Conservation (phyloP, 768 basidiomycete species). For the Suillus luteus region DNA sequence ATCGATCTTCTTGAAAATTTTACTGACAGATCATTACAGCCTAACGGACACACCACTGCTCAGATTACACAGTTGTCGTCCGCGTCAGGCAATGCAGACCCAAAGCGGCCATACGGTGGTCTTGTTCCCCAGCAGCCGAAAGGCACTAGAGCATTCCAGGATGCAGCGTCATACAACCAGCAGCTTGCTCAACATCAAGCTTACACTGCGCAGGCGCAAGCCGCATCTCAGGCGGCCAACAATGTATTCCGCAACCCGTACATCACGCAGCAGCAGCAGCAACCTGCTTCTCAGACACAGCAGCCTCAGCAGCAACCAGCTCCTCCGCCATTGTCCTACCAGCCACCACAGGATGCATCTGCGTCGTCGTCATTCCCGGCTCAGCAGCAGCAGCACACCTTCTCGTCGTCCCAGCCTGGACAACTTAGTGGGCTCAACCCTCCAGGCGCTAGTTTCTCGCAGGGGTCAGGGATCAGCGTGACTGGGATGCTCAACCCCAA, state of each 20-base stretch:
- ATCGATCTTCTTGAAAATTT: constrained; percentile 9
- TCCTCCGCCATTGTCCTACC: constrained; percentile 22
- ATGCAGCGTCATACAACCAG: constrained; percentile 93
- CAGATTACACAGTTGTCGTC: constrained; percentile 34
- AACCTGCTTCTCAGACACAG: constrained; percentile 35
- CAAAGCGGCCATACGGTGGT: constrained; percentile 92
- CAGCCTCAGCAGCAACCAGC: constrained; percentile 35
- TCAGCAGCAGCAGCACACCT: constrained; percentile 30
- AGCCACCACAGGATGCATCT: constrained; percentile 19
- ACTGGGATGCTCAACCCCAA: constrained; percentile 43
- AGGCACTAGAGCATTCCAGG: constrained; percentile 82
- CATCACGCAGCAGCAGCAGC: constrained; percentile 47
- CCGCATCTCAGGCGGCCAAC: constrained; percentile 69
- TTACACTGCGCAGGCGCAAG: constrained; percentile 85
- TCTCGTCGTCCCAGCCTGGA: constrained; percentile 25
- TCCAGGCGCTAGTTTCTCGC: constrained; percentile 19
- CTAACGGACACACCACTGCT: constrained; percentile 45
- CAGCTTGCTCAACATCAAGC: constrained; percentile 94
- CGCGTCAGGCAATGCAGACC: constrained; percentile 46
- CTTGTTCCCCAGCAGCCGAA: constrained; percentile 88
- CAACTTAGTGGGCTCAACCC: constrained; percentile 21
- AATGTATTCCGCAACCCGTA: constrained; percentile 80
- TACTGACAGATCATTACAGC: constrained; percentile 37
- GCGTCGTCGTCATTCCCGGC: constrained; percentile 1
- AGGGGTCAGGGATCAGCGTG: constrained; percentile 24